phyloP scores from a whole-genome alignment of 495 filamentous ascomycete genomes.

The Tuber melanosporum region DNA sequence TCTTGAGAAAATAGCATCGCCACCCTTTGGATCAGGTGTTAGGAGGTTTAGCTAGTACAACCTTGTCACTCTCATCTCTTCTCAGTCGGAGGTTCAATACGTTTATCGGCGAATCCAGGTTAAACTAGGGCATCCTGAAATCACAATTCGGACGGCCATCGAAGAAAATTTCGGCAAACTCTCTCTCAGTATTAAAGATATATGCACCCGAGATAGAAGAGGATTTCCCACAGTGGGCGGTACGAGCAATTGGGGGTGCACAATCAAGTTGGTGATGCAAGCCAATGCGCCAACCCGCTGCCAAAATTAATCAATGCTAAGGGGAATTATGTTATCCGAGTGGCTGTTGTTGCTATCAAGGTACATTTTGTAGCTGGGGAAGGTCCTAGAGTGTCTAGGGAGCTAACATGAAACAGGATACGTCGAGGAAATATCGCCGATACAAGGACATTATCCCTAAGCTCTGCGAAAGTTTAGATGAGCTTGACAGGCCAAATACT shows the following conservation, averaged over 20 bases:
- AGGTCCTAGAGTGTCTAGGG: background rate
- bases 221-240: slow-evolving; percentile 91
- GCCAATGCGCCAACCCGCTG: slow-evolving; percentile 89
- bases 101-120: slow-evolving; percentile 92
- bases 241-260: slow-evolving; percentile 95
- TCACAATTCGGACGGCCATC: slow-evolving; percentile 98
- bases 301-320: slow-evolving; percentile 90
- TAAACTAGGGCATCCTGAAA: slow-evolving; percentile 95
- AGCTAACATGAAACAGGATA: slow-evolving; percentile 52
- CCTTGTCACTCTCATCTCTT: slow-evolving; percentile 86
- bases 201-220: slow-evolving; percentile 97
- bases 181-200: slow-evolving; percentile 88
- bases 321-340: slow-evolving; percentile 97
- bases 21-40: background rate
- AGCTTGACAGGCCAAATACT: slow-evolving; percentile 89
- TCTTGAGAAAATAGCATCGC: slow-evolving; percentile 95
- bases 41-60: slow-evolving; percentile 15
- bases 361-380: slow-evolving; percentile 9
- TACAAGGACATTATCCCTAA: slow-evolving; percentile 98
- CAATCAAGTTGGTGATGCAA: slow-evolving; percentile 93
- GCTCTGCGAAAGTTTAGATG: slow-evolving; percentile 92
- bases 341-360: slow-evolving; percentile 95
- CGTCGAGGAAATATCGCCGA: slow-evolving; percentile 92
- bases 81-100: slow-evolving; percentile 94
- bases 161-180: slow-evolving; percentile 94